Evolutionary conservation across 1,284 basidiomycete species (phyloP).

Genomic region (Ustilago esculenta): DNA sequence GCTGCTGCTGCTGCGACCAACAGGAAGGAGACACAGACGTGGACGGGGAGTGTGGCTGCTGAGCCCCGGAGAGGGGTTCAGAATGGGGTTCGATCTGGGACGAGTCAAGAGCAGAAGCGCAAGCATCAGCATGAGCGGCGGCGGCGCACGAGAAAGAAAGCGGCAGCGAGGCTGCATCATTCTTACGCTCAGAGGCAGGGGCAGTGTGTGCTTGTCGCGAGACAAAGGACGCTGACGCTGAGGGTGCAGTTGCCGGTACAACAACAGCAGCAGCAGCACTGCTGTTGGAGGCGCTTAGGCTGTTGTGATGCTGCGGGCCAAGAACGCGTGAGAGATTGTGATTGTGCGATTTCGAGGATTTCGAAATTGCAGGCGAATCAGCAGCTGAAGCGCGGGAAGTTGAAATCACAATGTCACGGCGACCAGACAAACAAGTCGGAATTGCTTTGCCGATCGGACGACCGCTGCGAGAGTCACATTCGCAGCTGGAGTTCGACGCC

Average conservation of each 20-base stretch:
- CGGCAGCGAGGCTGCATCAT: neutral
- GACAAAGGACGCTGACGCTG: constrained; percentile 18
- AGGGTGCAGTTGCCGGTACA: constrained; percentile 5
- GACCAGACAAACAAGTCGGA: constrained; percentile 4
- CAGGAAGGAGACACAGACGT: no score
- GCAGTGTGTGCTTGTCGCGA: neutral
- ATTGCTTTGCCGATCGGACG: constrained; percentile 36
- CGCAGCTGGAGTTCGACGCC: constrained; percentile 5
- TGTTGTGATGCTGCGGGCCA: neutral
- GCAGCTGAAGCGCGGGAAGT: constrained; percentile 5
- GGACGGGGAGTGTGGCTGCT: no score
- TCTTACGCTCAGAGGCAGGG: neutral
- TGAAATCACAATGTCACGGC: constrained; percentile 4
- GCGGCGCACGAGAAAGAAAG: neutral
- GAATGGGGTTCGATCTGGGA: no score
- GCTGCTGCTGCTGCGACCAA: no score
- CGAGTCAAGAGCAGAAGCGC: no score
- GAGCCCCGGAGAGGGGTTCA: no score
- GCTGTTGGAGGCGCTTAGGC: no score
- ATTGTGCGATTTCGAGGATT: constrained; percentile 1
- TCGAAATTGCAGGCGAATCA: neutral
- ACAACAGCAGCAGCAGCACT: constrained; percentile 1
- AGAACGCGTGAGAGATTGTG: neutral
- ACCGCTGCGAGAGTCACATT: constrained; percentile 1
- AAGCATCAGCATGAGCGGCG: no score